phyloP scores from a whole-genome alignment of 768 basidiomycete species.

The Collybiopsis confluens region DNA sequence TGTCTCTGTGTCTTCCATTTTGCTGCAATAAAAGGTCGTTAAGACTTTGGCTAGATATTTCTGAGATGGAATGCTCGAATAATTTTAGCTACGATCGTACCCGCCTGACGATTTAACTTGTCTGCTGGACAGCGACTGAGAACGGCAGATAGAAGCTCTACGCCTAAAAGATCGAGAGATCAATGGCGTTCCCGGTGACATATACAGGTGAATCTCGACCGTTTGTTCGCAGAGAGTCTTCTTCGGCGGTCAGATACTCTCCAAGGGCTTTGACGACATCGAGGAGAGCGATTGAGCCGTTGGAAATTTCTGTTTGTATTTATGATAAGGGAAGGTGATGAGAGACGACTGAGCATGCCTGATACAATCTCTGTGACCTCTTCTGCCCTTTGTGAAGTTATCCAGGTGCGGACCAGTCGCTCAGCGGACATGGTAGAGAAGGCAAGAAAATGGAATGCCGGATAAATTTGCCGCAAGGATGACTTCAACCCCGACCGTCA shows the following conservation, averaged over 20 bases:
- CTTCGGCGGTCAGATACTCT: slow-evolving; percentile 84
- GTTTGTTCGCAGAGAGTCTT: slow-evolving; percentile 72
- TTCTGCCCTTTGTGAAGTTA: slow-evolving; percentile 56
- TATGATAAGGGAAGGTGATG: slow-evolving; percentile 3
- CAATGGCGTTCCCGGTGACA: neutral
- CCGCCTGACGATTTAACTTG: slow-evolving; percentile 74
- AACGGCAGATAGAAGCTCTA: slow-evolving; percentile 76
- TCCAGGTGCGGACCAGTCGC: slow-evolving; percentile 67
- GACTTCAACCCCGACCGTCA: neutral
- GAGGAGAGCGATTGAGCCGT: slow-evolving; percentile 56
- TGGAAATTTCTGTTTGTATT: slow-evolving; percentile 38
- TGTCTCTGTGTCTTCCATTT: slow-evolving; percentile 82
- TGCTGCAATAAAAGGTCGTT: slow-evolving; percentile 76
- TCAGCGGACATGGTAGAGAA: slow-evolving; percentile 23
- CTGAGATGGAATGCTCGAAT: slow-evolving; percentile 11
- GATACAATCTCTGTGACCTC: slow-evolving; percentile 55
- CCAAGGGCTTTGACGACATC: slow-evolving; percentile 84
- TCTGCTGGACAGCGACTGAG: slow-evolving; percentile 56
- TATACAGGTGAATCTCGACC: slow-evolving; percentile 39
- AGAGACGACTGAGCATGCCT: slow-evolving; percentile 37
- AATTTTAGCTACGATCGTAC: slow-evolving; percentile 40
- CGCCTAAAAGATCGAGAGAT: slow-evolving; percentile 46
- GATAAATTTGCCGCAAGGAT: neutral
- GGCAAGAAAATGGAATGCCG: neutral
- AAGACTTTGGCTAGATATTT: slow-evolving; percentile 68